Percentiles rank a stretch among this genome's conserved stretches.
Evolutionary conservation across 176 grass and related monocot species (phyloP).

Genomic region (Puya raimondii): DNA sequence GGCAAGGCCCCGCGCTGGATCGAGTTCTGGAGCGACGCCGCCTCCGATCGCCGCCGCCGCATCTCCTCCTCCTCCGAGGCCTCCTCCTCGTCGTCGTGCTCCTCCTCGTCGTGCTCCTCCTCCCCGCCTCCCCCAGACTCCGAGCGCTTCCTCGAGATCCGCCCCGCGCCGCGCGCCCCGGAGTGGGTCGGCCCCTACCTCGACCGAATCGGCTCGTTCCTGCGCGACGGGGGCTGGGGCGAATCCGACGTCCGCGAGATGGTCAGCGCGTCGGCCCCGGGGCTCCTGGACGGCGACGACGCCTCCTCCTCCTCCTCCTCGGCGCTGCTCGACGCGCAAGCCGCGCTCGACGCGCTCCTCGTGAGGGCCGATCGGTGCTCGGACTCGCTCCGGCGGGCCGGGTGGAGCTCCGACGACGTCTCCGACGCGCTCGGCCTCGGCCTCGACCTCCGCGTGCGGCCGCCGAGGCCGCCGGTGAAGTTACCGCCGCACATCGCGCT

Average conservation of each 20-base stretch:
- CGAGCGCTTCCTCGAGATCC: slow-evolving; percentile 3
- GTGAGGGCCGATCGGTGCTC: slow-evolving; percentile 69
- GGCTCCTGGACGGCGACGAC: slow-evolving; percentile 58
- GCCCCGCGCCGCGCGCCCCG: slow-evolving; percentile 22
- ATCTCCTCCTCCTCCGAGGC: slow-evolving; percentile 78
- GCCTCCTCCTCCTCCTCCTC: background rate
- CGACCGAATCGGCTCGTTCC: slow-evolving; percentile 54
- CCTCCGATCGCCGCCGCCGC: slow-evolving; percentile 73
- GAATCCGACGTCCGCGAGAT: slow-evolving; percentile 81
- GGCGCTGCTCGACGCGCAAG: slow-evolving; percentile 33
- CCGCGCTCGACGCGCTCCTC: slow-evolving; percentile 60
- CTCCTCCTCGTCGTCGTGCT: slow-evolving; percentile 54
- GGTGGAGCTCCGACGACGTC: slow-evolving; percentile 89
- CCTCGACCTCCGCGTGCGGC: slow-evolving; percentile 33
- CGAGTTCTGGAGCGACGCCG: slow-evolving; percentile 98
- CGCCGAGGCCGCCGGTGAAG: slow-evolving; percentile 19
- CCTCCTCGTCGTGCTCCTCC: slow-evolving; percentile 30
- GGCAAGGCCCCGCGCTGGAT: slow-evolving; percentile 76
- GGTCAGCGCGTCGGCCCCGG: slow-evolving; percentile 47
- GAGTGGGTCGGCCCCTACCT: slow-evolving; percentile 83
- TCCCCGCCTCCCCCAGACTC: slow-evolving; percentile 18
- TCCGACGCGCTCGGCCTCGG: slow-evolving; percentile 72
- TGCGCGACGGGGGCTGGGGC: slow-evolving; percentile 75
- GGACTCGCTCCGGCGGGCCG: slow-evolving; percentile 64
- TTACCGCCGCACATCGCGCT: slow-evolving; percentile 64